phyloP scores from a whole-genome alignment of 331 rosid species.

The Quercus tomentella region DNA sequence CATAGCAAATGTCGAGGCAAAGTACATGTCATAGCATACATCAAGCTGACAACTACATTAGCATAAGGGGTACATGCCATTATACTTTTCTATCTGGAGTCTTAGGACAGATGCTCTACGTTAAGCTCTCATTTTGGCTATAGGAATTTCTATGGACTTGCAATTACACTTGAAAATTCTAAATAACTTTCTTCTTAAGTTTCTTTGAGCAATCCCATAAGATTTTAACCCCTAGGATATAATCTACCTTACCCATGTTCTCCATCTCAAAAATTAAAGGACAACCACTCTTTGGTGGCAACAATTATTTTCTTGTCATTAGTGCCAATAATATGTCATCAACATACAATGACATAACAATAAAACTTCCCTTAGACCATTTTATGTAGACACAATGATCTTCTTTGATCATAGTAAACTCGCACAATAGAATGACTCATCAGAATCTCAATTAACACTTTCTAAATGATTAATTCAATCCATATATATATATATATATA shows the following conservation, averaged over 20 bases:
- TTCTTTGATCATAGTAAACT: background rate
- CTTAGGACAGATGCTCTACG: background rate
- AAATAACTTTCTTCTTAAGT: background rate
- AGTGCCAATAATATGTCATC: background rate
- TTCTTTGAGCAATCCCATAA: background rate
- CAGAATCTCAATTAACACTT: background rate
- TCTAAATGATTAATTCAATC: background rate
- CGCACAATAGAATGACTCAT: background rate
- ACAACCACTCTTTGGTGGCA: background rate
- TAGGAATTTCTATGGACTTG: background rate
- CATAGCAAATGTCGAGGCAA: too few relatives aligned
- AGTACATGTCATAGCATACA: too few relatives aligned
- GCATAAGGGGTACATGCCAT: too few relatives aligned
- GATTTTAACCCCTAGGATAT: background rate
- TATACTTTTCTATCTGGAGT: too few relatives aligned
- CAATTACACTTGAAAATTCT: background rate
- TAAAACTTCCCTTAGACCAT: background rate
- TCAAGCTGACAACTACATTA: too few relatives aligned
- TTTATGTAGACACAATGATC: background rate
- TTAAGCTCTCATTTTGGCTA: background rate
- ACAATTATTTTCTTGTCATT: background rate
- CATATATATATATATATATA: background rate
- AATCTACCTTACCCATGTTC: background rate
- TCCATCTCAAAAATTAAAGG: background rate
- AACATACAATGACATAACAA: background rate